These are phyloP conservation scores for Ophiocytium majus DNA, from an alignment of 352 stramenopile species.

Conservation along the genomic window DNA sequence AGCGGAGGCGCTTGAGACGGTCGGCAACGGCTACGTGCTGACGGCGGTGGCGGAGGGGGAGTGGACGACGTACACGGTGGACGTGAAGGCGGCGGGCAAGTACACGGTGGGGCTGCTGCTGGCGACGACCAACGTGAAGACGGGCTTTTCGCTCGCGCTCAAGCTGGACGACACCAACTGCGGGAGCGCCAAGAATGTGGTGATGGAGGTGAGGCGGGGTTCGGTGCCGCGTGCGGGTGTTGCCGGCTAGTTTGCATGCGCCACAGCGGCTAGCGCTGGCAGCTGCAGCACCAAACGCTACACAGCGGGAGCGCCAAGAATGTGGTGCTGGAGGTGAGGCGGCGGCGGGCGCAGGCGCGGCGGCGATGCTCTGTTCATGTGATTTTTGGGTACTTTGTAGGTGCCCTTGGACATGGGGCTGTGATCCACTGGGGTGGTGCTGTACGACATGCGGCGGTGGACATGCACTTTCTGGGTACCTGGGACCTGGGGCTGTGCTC, in stretches of 20 bases:
- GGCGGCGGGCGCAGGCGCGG: too few relatives aligned
- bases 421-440: too few relatives aligned
- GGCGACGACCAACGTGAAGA: background rate
- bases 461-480: too few relatives aligned
- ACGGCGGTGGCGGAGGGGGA: background rate
- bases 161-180: conserved; percentile 9
- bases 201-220: background rate
- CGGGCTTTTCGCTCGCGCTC: background rate
- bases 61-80: background rate
- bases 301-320: background rate
- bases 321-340: background rate
- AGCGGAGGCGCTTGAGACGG: background rate
- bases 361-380: too few relatives aligned
- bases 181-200: background rate
- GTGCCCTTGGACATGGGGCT: too few relatives aligned
- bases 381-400: too few relatives aligned
- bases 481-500: too few relatives aligned
- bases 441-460: too few relatives aligned
- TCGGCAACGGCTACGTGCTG: background rate
- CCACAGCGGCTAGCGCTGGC: too few relatives aligned
- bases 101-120: background rate
- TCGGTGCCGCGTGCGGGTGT: too few relatives aligned
- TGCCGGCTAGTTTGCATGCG: too few relatives aligned
- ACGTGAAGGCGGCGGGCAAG: background rate
- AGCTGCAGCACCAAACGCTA: too few relatives aligned